These are phyloP conservation scores for Penicillium sp. DNA, from an alignment of 2,329 filamentous ascomycete genomes.

Conservation along the genomic window DNA sequence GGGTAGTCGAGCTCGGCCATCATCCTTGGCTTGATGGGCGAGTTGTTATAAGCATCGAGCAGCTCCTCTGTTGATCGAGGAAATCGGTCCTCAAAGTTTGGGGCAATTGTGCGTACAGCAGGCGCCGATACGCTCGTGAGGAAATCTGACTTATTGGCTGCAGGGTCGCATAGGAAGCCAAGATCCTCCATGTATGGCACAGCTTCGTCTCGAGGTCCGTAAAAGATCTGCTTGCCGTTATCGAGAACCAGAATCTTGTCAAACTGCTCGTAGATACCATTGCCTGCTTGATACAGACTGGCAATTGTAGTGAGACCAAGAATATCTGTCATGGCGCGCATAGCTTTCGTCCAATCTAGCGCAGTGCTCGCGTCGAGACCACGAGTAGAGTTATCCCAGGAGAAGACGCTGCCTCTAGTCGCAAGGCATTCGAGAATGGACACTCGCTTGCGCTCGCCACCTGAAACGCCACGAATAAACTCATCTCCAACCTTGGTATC, in stretches of 20 bases:
- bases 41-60: background rate
- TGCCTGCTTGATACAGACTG: conserved; percentile 1
- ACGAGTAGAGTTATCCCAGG: background rate
- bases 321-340: background rate
- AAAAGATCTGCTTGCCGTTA: background rate
- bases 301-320: background rate
- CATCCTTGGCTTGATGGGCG: background rate
- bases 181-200: conserved; percentile 60
- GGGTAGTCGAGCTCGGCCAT: background rate
- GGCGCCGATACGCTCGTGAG: conserved; percentile 62
- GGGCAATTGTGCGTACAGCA: conserved; percentile 39
- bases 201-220: conserved; percentile 46
- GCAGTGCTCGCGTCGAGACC: background rate
- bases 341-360: background rate
- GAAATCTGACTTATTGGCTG: conserved; percentile 62
- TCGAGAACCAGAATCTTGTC: conserved; percentile 4
- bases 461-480: background rate
- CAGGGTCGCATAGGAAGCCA: conserved; percentile 59
- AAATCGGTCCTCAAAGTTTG: conserved; percentile 31
- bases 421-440: conserved; percentile 1
- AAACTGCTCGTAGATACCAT: background rate
- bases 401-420: background rate
- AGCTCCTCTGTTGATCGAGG: background rate
- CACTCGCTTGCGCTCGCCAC: conserved; percentile 1
- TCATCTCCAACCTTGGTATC: background rate